Conservation (phyloP, 768 basidiomycete genomes). For the Termitomyces sp. region DNA sequence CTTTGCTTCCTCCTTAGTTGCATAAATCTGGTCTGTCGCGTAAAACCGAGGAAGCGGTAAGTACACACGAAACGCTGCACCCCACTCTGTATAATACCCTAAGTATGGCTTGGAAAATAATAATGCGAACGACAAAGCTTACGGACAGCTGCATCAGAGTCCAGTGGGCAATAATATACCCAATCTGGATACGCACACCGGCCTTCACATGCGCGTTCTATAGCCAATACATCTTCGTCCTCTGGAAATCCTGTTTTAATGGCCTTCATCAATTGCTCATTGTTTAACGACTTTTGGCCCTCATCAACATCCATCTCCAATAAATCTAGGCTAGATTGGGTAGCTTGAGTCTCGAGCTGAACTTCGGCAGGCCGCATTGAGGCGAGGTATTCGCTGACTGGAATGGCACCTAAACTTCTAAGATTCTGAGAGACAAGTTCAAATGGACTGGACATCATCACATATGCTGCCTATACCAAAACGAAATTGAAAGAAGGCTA, state of each 20-base stretch:
- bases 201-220: not conserved
- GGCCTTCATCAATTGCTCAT: not conserved
- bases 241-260: not conserved
- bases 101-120: not conserved
- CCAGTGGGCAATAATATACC: not conserved
- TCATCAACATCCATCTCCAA: not conserved
- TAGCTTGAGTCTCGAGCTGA: not conserved
- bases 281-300: not conserved
- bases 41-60: not conserved
- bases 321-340: not conserved
- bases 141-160: not conserved
- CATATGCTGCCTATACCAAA: too few relatives aligned
- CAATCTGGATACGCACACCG: not conserved
- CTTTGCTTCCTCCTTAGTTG: not conserved
- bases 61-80: not conserved
- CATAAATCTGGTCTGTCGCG: slow-evolving; percentile 2
- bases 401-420: not conserved
- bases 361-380: not conserved
- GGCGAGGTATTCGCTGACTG: not conserved
- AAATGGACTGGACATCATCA: not conserved
- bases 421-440: not conserved
- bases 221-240: not conserved
- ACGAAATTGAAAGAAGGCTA: too few relatives aligned
- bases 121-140: not conserved
- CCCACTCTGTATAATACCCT: not conserved